Evolutionary conservation across 805 yeast genomes (phyloP), one percentile per base, ranked within the genome.

Genomic region (Metschnikowia henanensis): DNA sequence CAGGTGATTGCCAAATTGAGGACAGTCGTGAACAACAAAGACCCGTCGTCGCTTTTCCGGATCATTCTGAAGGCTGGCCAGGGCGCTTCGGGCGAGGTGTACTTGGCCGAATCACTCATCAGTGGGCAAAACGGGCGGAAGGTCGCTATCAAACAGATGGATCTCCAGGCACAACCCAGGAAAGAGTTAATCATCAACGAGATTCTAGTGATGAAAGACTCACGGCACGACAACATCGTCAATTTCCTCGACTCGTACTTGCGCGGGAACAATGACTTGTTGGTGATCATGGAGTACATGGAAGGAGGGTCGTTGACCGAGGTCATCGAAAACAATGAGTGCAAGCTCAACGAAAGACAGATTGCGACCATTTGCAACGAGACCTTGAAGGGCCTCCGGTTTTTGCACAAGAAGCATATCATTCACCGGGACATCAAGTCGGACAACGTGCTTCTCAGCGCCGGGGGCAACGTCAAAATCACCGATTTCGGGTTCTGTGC

Each of bases 281-380:
- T 98, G 97, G 99, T 94, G n/a, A 87, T 95, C 25, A 94, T 94
- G 99, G 99, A 94, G 65, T 95, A 83, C 63, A 94, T 94, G 99
- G 97, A 95, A 68, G 99, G 99, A 42, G 99, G 99, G 1, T 87
- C 97, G 4, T 72, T 94, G 54, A 94, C 98, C 0, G 99, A 94
- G 68, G 87, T 95, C 31, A 91, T 95, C 59, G 96, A 90, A 44
- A 87, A 90, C 66, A 91, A 91, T 62, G 83, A 82, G 41, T 64
- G 57, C 51, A 75, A 79, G 37, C 68, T 94, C 55, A 77, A 79
- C 15, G 99, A 94, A 64, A 79, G 81, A 39, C 99, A 95, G 66
- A 94, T 95, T 52, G 87, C 97, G 2, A 81, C 91, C 3, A 89
- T 94, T 41, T 92, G 97, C 64, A 73, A 77, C 47, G 99, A 94